These are phyloP conservation scores for Arabidopsis suecica DNA, from an alignment of 345 rosid genomes.

Conservation along the genomic window DNA sequence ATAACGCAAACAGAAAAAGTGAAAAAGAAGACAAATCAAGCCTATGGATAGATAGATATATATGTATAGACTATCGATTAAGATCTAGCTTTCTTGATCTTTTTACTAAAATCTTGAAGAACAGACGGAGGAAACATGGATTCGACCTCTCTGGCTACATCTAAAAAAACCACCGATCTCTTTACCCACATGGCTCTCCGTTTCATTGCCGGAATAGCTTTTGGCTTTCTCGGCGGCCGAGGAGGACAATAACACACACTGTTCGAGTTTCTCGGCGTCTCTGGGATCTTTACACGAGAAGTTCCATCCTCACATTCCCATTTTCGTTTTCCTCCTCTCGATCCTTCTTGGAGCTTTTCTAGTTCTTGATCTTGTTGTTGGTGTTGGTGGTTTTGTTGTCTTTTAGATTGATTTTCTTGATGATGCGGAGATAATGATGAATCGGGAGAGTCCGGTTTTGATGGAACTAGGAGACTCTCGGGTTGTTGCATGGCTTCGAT, in stretches of 20 bases:
- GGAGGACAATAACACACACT: conserved; percentile 53
- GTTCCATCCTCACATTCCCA: conserved; percentile 38
- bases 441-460: conserved; percentile 37
- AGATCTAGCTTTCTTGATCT: conserved; percentile 64
- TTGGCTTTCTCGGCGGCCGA: conserved; percentile 77
- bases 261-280: conserved; percentile 47
- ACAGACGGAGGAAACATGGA: conserved; percentile 61
- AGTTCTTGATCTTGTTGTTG: conserved; percentile 20
- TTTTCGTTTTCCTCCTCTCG: conserved; percentile 41
- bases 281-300: conserved; percentile 47
- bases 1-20: not conserved
- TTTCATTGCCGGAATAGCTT: conserved; percentile 51
- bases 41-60: not conserved
- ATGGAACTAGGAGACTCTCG: conserved; percentile 44
- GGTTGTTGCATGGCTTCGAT: conserved; percentile 51
- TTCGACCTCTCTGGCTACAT: conserved; percentile 72
- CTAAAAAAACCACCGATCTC: conserved; percentile 51
- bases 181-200: conserved; percentile 45
- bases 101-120: conserved; percentile 60
- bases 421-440: conserved; percentile 31
- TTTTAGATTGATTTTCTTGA: conserved; percentile 16
- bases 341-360: conserved; percentile 27
- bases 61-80: conserved; percentile 13
- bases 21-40: not conserved
- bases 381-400: conserved; percentile 4